Base-by-base conservation (phyloP, 495 filamentous ascomycete species). In the Annulohypoxylon maeteangense region DNA sequence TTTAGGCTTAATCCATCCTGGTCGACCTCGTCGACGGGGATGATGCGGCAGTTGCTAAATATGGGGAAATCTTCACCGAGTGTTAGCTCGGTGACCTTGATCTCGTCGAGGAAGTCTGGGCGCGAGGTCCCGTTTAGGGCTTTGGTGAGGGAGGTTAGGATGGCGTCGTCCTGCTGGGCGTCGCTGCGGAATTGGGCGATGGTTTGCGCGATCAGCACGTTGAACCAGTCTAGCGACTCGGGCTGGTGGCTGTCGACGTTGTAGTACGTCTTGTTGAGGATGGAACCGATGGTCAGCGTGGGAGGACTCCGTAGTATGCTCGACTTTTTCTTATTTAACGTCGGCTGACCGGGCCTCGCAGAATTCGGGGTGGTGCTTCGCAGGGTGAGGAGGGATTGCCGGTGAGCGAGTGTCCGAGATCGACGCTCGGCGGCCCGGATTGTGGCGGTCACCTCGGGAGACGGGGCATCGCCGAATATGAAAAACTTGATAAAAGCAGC, bases 181-280 rank as follows among this genome's bases (percentile, higher is more conserved):
- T 98, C 96, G 65, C 90, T 89, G 54, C 95, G 87, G 75, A 98
- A 94, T 76, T 98, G 96, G 2, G 96, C 95, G 57, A 99, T 94
- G 0, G 96, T 96, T 82, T 99, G 95, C 6, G 95, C 96, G 59
- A 98, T 90, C 62, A 99, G 85, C 23, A 99, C 95, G 79, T 99
- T 99, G 85, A 99, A 98, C 95, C 95, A 99, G 78, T 99, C 95
- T 70, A 99, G 82, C n/a, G 90, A 93, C 80, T 99, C 95, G n/a
- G 95, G 96, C 79, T 97, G 95, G 78, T 99, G 95, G 42, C 91
- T 92, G 63, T 94, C 89, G 58, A 97, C 93, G 80, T 95, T 97
- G 82, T 99, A 99, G 83, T 98, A 99, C 16, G 95, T 99, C 79
- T 99, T 99, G 65, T 88, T 88, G 14, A 99, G 88, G 50, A 99